Percentiles rank a stretch among this genome's conserved stretches.
phyloP scores from a whole-genome alignment of 805 yeast species.

The Metschnikowia matae region DNA sequence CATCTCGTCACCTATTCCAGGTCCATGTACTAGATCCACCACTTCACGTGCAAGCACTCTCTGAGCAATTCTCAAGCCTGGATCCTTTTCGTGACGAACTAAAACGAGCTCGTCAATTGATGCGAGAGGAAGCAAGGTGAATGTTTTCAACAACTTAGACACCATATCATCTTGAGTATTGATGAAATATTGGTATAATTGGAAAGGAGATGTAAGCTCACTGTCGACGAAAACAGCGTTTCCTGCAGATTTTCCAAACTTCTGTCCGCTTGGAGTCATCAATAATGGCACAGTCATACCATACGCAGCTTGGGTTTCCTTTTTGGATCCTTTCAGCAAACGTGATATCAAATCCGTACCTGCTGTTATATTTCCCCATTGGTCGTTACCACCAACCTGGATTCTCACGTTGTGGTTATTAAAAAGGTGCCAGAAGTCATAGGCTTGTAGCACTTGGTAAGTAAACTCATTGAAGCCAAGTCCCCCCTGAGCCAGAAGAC shows the following conservation, averaged over 20 bases:
- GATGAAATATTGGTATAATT: constrained; percentile 80
- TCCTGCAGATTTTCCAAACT: constrained; percentile 96
- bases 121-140: constrained; percentile 69
- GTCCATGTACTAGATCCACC: constrained; percentile 84
- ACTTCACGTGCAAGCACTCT: constrained; percentile 75
- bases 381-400: constrained; percentile 96
- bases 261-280: constrained; percentile 84
- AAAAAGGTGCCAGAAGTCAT: constrained; percentile 82
- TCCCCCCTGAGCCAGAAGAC: constrained; percentile 68
- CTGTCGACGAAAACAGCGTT: constrained; percentile 88
- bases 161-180: constrained; percentile 77
- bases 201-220: constrained; percentile 70
- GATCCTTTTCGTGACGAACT: constrained; percentile 49
- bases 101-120: constrained; percentile 52
- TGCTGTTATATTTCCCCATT: constrained; percentile 97
- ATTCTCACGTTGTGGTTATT: constrained; percentile 53
- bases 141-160: constrained; percentile 60
- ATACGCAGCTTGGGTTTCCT: constrained; percentile 23
- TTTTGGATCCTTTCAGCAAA: constrained; percentile 25
- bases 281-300: constrained; percentile 89
- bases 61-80: constrained; percentile 72
- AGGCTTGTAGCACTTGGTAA: constrained; percentile 90
- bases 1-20: constrained; percentile 66
- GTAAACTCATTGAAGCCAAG: constrained; percentile 92
- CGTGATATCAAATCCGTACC: constrained; percentile 85